Evolutionary conservation across 805 yeast species (phyloP).

Genomic region (Saturnispora dispora): DNA sequence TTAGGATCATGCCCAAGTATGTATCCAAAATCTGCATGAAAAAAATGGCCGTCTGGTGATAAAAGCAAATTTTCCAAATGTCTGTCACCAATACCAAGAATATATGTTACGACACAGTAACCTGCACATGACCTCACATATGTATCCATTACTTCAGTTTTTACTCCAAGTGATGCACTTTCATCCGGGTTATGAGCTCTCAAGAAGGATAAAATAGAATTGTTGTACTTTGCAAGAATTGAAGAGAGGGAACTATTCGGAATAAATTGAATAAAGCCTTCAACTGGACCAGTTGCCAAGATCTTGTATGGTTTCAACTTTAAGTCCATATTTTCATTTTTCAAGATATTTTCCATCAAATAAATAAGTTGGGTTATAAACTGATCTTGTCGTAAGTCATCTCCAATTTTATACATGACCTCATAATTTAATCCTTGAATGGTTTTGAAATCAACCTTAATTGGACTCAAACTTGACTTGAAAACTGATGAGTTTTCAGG

Average conservation of each 20-base stretch:
- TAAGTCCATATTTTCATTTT: slow-evolving; percentile 84
- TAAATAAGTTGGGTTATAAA: slow-evolving; percentile 88
- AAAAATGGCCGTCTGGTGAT: slow-evolving; percentile 76
- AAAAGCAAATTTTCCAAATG: slow-evolving; percentile 83
- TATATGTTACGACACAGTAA: slow-evolving; percentile 89
- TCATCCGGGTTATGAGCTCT: slow-evolving; percentile 55
- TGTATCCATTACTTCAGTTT: slow-evolving; percentile 75
- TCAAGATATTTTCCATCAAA: slow-evolving; percentile 79
- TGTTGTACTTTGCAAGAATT: slow-evolving; percentile 64
- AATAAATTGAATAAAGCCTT: slow-evolving; percentile 91
- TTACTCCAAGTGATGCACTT: slow-evolving; percentile 37
- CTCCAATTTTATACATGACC: slow-evolving; percentile 91
- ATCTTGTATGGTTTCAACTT: slow-evolving; percentile 83
- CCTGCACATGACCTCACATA: slow-evolving; percentile 96
- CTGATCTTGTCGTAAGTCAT: slow-evolving; percentile 93
- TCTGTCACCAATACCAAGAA: slow-evolving; percentile 94
- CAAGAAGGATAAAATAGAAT: slow-evolving; percentile 61
- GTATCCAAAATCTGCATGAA: slow-evolving; percentile 98
- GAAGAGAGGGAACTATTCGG: slow-evolving; percentile 85
- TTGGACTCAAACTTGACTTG: slow-evolving; percentile 84
- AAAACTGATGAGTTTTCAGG: slow-evolving; percentile 80
- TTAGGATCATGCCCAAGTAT: slow-evolving; percentile 95
- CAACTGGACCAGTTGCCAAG: slow-evolving; percentile 81
- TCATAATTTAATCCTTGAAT: slow-evolving; percentile 48
- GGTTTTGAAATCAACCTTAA: slow-evolving; percentile 63